A percentile compares a stretch with the other conserved stretches of the same genome.
Conservation (phyloP, 1,139 yeast genomes). For the Yamadazyma kanchanaburiensis region DNA sequence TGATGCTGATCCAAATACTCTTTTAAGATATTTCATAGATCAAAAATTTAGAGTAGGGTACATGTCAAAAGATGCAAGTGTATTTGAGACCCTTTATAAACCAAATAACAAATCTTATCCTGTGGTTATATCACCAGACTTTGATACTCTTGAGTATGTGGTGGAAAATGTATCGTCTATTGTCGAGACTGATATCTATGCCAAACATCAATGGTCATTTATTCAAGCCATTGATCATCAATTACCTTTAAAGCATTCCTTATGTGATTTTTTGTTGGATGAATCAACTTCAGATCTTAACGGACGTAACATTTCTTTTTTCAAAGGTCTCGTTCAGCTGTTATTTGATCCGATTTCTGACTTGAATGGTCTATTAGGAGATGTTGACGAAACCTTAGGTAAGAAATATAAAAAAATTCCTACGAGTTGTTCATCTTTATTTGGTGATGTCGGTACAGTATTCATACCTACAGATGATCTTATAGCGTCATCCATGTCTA, state of each 20-base stretch:
- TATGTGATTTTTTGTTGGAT: constrained; percentile 38
- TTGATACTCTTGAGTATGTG: constrained; percentile 25
- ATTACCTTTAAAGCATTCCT: constrained; percentile 38
- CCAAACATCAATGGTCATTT: constrained; percentile 67
- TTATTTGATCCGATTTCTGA: constrained; percentile 16
- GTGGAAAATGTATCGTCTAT: constrained; percentile 53
- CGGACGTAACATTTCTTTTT: constrained; percentile 22
- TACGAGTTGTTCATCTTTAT: constrained; percentile 25
- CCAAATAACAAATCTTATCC: constrained; percentile 20
- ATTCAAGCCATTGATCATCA: constrained; percentile 68
- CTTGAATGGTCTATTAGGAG: too few species aligned
- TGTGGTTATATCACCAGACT: constrained; percentile 27
- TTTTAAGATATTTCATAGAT: constrained; percentile 33
- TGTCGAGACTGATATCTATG: constrained; percentile 61
- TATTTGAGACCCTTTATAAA: constrained; percentile 29
- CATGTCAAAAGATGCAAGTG: constrained; percentile 22
- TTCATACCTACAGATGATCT: constrained; percentile 35
- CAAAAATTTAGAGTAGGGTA: constrained; percentile 36
- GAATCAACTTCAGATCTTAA: constrained; percentile 9
- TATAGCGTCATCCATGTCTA: constrained; percentile 23
- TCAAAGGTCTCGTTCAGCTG: constrained; percentile 30
- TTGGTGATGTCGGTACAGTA: constrained; percentile 25
- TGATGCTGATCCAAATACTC: constrained; percentile 14
- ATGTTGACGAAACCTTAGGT: constrained; percentile 2
- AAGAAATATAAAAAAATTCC: constrained; percentile 15